Evolutionary conservation across 164 flowering plant species (phyloP), one percentile per base, ranked within the genome.

Genomic region (Pachysandra terminalis): DNA sequence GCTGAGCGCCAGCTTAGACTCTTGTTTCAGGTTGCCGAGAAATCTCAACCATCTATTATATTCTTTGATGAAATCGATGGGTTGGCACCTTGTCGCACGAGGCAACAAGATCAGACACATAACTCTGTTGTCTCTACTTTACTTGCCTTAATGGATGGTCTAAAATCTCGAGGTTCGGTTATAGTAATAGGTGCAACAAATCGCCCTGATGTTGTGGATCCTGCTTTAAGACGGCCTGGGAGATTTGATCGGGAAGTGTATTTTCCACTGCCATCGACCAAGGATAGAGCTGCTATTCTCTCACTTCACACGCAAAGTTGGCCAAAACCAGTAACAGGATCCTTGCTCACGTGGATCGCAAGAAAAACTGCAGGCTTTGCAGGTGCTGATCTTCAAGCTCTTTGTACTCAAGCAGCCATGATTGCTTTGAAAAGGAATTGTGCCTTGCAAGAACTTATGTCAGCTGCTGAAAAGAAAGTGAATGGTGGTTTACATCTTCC

Each of bases 41-140:
- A 67, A 80, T 90, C 90, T 78, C 99, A 95, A 69, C 99, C 99
- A 51, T 95, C 99, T 49, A 89, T 95, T 59, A 95, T 95, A 63
- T 95, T 95, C 76, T 95, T 95, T 77, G 99, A 95, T 81, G 99
- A 95, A 78, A 95, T 95, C 71, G 99, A 95, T 80, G 99, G 99
- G 19, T 76, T 95, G 73, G 96, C 99, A 48, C 99, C 99, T 62
- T 61, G 80, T 35, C 90, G 97, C 35, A 81, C 91, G 32, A 86
- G 85, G 81, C 90, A 87, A 77, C 98, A 89, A 81, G 99, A 95
- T 81, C 99, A 95, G 80, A 95, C 99, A n/a, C 99, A 95, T 75
- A 90, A 83, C 77, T 95, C 99, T 21, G 99, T 95, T 75, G 98
- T 95, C 9, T 95, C 99, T 19, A 95, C 99, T 56, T 75, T 95